A percentile compares a stretch with the other conserved stretches of the same genome.
Evolutionary conservation across 257 asterid genomes (phyloP).

Genomic region (Solanum lycopersicoides): DNA sequence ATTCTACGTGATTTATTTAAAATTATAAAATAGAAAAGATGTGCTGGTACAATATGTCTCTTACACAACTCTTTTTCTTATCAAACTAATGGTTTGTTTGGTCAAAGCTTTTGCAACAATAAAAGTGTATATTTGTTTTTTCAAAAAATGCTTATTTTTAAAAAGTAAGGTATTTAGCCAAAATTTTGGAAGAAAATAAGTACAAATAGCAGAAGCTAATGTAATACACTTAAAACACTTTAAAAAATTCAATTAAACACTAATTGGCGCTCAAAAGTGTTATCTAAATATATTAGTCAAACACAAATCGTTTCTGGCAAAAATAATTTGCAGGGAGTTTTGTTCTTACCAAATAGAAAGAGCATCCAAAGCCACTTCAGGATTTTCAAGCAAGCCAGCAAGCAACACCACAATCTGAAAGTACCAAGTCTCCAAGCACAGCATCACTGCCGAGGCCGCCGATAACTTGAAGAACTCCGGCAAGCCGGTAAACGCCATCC

Average conservation of each 20-base stretch:
- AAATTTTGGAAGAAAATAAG: not conserved
- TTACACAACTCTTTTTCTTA: not conserved
- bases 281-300: not conserved
- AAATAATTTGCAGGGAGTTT: not conserved
- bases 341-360: slow-evolving; percentile 4
- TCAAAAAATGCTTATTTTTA: not conserved
- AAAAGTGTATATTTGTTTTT: no score
- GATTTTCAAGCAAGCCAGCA: slow-evolving; percentile 10
- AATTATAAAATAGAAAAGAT: not conserved
- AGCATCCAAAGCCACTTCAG: slow-evolving; percentile 7
- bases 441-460: slow-evolving; percentile 5
- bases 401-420: slow-evolving; percentile 2
- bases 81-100: not conserved
- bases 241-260: not conserved
- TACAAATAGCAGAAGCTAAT: not conserved
- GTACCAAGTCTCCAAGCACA: slow-evolving; percentile 9
- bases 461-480: not conserved
- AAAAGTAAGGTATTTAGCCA: not conserved
- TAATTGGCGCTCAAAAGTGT: not conserved
- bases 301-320: not conserved
- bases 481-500: not conserved
- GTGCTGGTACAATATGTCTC: not conserved
- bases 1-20: no score
- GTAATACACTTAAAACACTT: not conserved
- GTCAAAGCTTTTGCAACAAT: not conserved